A percentile compares a stretch with the other conserved stretches of the same genome.
Conservation (phyloP, 2,329 filamentous ascomycete species). For the Colletotrichum lindemuthianum region DNA sequence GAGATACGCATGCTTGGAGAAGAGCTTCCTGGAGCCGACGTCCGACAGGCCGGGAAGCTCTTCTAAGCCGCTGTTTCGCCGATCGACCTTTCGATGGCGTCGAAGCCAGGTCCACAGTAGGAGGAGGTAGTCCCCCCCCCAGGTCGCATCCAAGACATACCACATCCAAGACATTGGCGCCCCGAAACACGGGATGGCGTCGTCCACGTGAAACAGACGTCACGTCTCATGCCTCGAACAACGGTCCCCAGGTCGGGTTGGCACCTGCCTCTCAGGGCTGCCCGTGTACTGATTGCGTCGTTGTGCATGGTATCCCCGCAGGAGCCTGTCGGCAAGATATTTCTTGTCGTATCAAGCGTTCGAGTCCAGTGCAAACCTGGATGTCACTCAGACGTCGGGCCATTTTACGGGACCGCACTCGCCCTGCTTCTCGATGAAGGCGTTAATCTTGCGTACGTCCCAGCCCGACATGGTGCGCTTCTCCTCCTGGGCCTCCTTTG, state of each 20-base stretch:
- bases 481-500: conserved; percentile 42
- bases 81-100: too few relatives aligned
- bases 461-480: conserved; percentile 52
- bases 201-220: conserved; percentile 23
- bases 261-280: conserved; percentile 1
- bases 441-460: conserved; percentile 51
- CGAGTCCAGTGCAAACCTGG: too few relatives aligned
- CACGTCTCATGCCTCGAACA: conserved; percentile 27
- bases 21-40: background rate
- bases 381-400: conserved; percentile 40
- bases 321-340: too few relatives aligned
- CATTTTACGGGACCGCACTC: conserved; percentile 47
- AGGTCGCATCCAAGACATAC: conserved; percentile 8
- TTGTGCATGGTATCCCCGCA: background rate
- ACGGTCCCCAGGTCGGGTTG: conserved; percentile 6
- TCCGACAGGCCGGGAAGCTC: too few relatives aligned
- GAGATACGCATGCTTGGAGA: conserved; percentile 5
- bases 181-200: conserved; percentile 8
- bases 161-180: conserved; percentile 9
- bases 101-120: background rate
- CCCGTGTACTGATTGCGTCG: background rate
- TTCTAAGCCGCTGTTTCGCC: too few relatives aligned
- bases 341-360: too few relatives aligned
- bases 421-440: conserved; percentile 51
- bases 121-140: background rate